Conservation (phyloP, 768 basidiomycete species). For the Mycena albidolilacea region DNA sequence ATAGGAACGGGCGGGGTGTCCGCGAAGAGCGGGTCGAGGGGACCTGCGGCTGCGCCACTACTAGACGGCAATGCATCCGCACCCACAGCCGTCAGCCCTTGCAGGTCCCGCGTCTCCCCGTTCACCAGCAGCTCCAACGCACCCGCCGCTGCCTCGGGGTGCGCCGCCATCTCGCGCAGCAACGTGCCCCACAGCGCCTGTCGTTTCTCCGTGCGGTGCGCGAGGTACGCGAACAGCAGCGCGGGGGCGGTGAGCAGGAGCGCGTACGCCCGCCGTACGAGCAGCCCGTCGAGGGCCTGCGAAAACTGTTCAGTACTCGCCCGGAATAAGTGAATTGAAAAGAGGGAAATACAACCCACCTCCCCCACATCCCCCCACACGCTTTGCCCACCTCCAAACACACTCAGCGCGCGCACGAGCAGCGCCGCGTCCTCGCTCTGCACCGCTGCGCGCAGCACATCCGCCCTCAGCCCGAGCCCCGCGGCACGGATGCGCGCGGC, state of each 20-base stretch:
- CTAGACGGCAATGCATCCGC: background rate
- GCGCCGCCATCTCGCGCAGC: conserved; percentile 57
- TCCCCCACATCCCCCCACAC: conserved; percentile 52
- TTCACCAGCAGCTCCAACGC: conserved; percentile 64
- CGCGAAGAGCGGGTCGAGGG: conserved; percentile 36
- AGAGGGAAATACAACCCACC: conserved; percentile 51
- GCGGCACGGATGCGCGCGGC: conserved; percentile 32
- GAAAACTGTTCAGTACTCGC: background rate
- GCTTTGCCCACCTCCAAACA: conserved; percentile 58
- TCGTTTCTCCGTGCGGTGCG: conserved; percentile 54
- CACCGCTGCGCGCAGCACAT: conserved; percentile 53
- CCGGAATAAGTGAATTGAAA: background rate
- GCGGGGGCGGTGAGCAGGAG: conserved; percentile 59
- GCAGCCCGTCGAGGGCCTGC: conserved; percentile 64
- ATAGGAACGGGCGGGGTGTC: background rate
- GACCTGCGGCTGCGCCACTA: background rate
- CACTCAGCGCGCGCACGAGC: conserved; percentile 62
- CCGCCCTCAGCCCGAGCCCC: conserved; percentile 48
- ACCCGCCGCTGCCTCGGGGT: conserved; percentile 48
- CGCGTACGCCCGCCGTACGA: conserved; percentile 53
- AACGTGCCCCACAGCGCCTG: conserved; percentile 64
- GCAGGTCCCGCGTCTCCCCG: conserved; percentile 9
- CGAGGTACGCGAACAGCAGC: conserved; percentile 68
- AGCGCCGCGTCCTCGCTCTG: conserved; percentile 39
- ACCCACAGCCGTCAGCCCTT: conserved; percentile 20